Conservation (phyloP, 2,329 filamentous ascomycete species). For the Incumbomyces delicatus region DNA sequence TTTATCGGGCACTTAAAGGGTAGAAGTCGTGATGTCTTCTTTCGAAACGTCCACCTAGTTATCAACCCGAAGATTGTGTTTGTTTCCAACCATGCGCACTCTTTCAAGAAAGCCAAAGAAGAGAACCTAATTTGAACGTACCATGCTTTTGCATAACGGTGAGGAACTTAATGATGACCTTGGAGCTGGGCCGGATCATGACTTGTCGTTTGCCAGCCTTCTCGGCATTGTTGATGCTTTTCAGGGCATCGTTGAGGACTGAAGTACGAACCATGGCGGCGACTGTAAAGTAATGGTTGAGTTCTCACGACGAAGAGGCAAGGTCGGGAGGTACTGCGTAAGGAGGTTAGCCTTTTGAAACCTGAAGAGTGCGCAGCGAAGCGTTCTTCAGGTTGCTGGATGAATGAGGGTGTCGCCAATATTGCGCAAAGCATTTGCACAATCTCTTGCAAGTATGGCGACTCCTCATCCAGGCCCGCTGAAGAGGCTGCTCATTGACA, state of each 20-base stretch:
- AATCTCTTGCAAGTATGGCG: conserved; percentile 2
- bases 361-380: conserved; percentile 58
- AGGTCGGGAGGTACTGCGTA: conserved; percentile 49
- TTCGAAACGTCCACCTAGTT: conserved; percentile 96
- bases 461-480: conserved; percentile 22
- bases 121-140: conserved; percentile 46
- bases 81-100: neutral
- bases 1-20: conserved; percentile 99
- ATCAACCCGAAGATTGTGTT: conserved; percentile 70
- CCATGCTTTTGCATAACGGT: conserved; percentile 99
- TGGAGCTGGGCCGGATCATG: conserved; percentile 92
- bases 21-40: conserved; percentile 67
- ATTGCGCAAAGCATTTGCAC: conserved; percentile 13
- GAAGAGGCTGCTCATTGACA: conserved; percentile 18
- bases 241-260: conserved; percentile 98
- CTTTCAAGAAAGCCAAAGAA: no score
- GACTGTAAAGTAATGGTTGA: conserved; percentile 31
- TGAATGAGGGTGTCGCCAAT: conserved; percentile 18
- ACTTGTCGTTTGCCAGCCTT: conserved; percentile 99
- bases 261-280: conserved; percentile 96
- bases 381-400: conserved; percentile 58
- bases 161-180: conserved; percentile 99
- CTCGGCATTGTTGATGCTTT: conserved; percentile 99
- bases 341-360: conserved; percentile 44
- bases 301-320: conserved; percentile 41